These are phyloP conservation scores for Camelina neglecta DNA, from an alignment of 345 rosid genomes.

Conservation along the genomic window DNA sequence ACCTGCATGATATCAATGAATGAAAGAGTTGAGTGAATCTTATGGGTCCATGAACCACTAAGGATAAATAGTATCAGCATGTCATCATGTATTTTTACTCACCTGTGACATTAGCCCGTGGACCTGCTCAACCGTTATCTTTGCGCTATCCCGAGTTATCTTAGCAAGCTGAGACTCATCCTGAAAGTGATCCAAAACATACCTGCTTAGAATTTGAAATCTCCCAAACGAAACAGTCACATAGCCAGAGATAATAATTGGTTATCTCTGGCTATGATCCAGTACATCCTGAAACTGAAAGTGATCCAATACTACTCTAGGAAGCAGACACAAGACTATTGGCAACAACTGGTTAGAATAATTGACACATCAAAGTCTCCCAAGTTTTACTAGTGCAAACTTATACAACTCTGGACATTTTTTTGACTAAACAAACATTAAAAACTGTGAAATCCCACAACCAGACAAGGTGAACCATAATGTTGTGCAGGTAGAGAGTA, in stretches of 20 bases:
- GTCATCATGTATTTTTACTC: constrained; percentile 29
- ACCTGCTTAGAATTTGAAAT: background rate
- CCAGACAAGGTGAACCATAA: constrained; percentile 14
- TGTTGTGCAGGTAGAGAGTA: constrained; percentile 12
- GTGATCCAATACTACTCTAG: background rate
- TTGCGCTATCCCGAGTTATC: constrained; percentile 96
- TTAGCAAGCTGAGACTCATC: constrained; percentile 97
- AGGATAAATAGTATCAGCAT: background rate
- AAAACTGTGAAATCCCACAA: constrained; percentile 10
- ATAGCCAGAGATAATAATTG: background rate
- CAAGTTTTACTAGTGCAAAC: background rate
- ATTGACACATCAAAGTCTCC: background rate
- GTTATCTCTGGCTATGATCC: too few relatives aligned
- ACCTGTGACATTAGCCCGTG: constrained; percentile 99
- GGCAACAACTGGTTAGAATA: constrained; percentile 11
- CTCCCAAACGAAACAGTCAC: background rate
- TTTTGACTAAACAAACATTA: constrained; percentile 1
- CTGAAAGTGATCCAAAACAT: constrained; percentile 53
- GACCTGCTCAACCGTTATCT: constrained; percentile 96
- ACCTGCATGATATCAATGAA: constrained; percentile 53
- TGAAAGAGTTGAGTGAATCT: background rate
- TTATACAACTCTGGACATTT: background rate
- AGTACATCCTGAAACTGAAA: too few relatives aligned
- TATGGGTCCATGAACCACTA: background rate
- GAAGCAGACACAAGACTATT: constrained; percentile 7